Evolutionary conservation across 2,329 filamentous ascomycete genomes (phyloP).

Genomic region (Hypoxylon sp.): DNA sequence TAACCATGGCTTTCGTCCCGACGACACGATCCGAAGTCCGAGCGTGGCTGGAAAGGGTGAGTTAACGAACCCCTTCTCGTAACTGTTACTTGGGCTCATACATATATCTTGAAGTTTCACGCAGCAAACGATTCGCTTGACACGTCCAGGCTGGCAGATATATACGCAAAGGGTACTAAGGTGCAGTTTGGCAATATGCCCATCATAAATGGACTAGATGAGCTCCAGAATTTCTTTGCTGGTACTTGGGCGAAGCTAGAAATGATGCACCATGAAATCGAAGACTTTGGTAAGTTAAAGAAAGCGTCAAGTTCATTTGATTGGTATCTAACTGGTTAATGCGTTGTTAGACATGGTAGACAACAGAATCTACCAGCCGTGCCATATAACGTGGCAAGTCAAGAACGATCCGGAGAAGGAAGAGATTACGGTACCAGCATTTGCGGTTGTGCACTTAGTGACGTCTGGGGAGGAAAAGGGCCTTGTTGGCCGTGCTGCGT

Average conservation of each 20-base stretch:
- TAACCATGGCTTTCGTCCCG: slow-evolving; percentile 47
- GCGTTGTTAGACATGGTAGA: slow-evolving; percentile 39
- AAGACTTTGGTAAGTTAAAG: slow-evolving; percentile 39
- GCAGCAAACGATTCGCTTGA: slow-evolving; percentile 43
- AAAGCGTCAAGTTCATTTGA: background rate
- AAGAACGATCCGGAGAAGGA: slow-evolving; percentile 48
- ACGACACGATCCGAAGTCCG: slow-evolving; percentile 39
- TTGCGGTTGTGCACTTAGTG: slow-evolving; percentile 39
- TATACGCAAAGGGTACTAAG: slow-evolving; percentile 42
- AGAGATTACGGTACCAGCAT: slow-evolving; percentile 40
- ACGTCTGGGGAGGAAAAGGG: slow-evolving; percentile 41
- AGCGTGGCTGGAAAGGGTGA: slow-evolving; percentile 43
- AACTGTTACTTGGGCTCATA: slow-evolving; percentile 15
- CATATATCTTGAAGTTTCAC: slow-evolving; percentile 38
- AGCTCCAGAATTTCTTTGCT: slow-evolving; percentile 32
- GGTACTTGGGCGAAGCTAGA: slow-evolving; percentile 39
- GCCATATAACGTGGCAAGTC: slow-evolving; percentile 46
- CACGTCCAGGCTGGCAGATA: slow-evolving; percentile 26
- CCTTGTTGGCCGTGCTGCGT: slow-evolving; percentile 33
- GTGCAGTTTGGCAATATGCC: slow-evolving; percentile 47
- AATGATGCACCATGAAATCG: slow-evolving; percentile 46
- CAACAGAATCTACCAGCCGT: slow-evolving; percentile 47
- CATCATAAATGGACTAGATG: slow-evolving; percentile 43
- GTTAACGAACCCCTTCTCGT: background rate
- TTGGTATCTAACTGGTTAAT: slow-evolving; percentile 9